Percentiles rank a stretch among this genome's conserved stretches.
Conservation (phyloP, 805 yeast species). For the Wickerhamiella australiensis region DNA sequence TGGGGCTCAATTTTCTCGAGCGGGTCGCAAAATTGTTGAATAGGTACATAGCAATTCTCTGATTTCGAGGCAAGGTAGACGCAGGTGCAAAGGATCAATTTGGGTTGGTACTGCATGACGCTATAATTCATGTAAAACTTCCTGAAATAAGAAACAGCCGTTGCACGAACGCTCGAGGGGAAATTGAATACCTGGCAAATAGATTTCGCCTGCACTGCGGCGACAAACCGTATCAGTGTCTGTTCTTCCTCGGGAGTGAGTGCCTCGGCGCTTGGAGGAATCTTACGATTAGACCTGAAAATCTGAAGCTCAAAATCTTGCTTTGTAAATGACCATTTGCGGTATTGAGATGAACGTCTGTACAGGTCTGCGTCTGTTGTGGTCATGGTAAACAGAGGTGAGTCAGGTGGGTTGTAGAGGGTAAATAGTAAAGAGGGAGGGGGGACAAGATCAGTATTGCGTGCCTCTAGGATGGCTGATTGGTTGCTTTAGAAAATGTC, state of each 20-base stretch:
- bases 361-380: constrained; percentile 77
- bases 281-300: constrained; percentile 36
- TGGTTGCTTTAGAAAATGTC: no score
- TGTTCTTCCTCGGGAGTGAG: constrained; percentile 61
- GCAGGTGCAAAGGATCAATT: constrained; percentile 63
- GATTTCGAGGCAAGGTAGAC: constrained; percentile 85
- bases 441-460: no score
- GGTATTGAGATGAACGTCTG: constrained; percentile 73
- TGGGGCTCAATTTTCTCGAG: constrained; percentile 42
- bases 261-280: constrained; percentile 31
- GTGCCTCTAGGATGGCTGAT: no score
- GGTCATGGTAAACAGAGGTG: constrained; percentile 28
- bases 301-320: constrained; percentile 42
- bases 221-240: constrained; percentile 47
- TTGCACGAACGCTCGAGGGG: constrained; percentile 79
- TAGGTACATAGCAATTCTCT: constrained; percentile 80
- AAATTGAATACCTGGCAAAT: constrained; percentile 62
- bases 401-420: neutral
- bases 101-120: constrained; percentile 82
- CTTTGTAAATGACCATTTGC: constrained; percentile 70
- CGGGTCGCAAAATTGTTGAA: constrained; percentile 62
- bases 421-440: neutral
- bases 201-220: constrained; percentile 57
- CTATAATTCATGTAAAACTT: constrained; percentile 70
- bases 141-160: constrained; percentile 72